Percentiles rank a stretch among this genome's conserved stretches.
These are phyloP conservation scores for Trichoderma oligosporum DNA, from an alignment of 2,329 filamentous ascomycete genomes.

Conservation along the genomic window DNA sequence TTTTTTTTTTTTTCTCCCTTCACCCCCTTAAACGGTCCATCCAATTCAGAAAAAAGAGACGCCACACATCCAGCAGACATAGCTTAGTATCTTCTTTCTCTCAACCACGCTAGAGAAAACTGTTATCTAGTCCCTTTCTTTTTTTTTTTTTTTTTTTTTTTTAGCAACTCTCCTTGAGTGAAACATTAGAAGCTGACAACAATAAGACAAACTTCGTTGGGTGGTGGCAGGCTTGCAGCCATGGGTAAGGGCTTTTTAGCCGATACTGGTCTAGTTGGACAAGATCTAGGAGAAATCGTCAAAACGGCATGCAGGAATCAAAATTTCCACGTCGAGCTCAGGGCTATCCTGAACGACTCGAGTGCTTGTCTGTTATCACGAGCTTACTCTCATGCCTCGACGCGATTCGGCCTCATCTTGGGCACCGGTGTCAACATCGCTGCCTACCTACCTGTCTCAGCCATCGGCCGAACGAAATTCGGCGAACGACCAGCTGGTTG, in stretches of 20 bases:
- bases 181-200: neutral
- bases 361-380: constrained; percentile 63
- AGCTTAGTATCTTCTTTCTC: too few relatives aligned
- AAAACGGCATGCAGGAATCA: constrained; percentile 48
- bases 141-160: neutral
- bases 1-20: constrained; percentile 20
- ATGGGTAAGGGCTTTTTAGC: constrained; percentile 67
- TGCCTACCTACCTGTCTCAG: constrained; percentile 57
- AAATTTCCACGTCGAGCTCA: constrained; percentile 53
- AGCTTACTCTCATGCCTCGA: constrained; percentile 56
- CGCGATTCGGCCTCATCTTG: constrained; percentile 61
- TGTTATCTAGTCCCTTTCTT: too few relatives aligned
- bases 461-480: constrained; percentile 54
- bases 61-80: too few relatives aligned
- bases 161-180: neutral
- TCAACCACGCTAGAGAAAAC: too few relatives aligned
- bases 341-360: constrained; percentile 64
- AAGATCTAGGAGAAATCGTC: constrained; percentile 59
- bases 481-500: constrained; percentile 52
- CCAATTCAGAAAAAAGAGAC: too few relatives aligned
- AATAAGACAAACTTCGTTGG: constrained; percentile 58
- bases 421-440: constrained; percentile 66
- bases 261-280: constrained; percentile 53
- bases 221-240: constrained; percentile 53
- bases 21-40: too few relatives aligned